phyloP scores from a whole-genome alignment of 495 filamentous ascomycete species.

The Aspergillus taichungensis region DNA sequence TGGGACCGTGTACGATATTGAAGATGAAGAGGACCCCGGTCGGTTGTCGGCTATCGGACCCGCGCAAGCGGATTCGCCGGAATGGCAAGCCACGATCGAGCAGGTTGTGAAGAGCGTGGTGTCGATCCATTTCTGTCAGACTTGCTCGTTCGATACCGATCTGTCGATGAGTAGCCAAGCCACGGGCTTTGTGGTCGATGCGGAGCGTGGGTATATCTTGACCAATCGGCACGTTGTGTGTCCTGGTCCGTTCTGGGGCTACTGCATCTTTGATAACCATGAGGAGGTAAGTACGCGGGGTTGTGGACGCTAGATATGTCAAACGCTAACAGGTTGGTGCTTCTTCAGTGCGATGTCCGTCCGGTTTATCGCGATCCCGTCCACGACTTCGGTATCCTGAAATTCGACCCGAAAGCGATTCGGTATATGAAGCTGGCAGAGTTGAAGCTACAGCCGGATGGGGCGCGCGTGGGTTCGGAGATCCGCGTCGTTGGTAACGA shows the following conservation, averaged over 20 bases:
- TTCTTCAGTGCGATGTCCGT: constrained; percentile 72
- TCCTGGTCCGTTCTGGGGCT: constrained; percentile 93
- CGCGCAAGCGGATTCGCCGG: constrained; percentile 70
- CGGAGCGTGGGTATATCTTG: constrained; percentile 83
- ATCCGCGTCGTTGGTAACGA: constrained; percentile 98
- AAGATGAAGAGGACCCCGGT: constrained; percentile 38
- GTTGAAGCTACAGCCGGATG: constrained; percentile 76
- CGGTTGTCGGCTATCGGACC: constrained; percentile 31
- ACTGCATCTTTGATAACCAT: constrained; percentile 97
- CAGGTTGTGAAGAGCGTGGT: constrained; percentile 87
- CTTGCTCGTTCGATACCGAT: constrained; percentile 96
- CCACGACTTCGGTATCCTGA: constrained; percentile 94
- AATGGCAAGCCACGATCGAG: constrained; percentile 97
- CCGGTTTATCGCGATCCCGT: constrained; percentile 98
- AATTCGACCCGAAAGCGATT: constrained; percentile 90
- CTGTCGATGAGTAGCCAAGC: constrained; percentile 88
- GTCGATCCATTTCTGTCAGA: constrained; percentile 97
- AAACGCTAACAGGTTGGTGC: not conserved
- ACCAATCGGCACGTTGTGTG: constrained; percentile 95
- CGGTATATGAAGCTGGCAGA: constrained; percentile 88
- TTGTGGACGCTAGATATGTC: too few species aligned
- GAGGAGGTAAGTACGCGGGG: constrained; percentile 52
- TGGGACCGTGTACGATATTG: constrained; percentile 39
- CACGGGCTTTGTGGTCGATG: constrained; percentile 96
- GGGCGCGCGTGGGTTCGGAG: constrained; percentile 80